Percentiles rank a stretch among this genome's conserved stretches.
phyloP scores from a whole-genome alignment of 768 basidiomycete species.

The Phlebiopsis gigantea region DNA sequence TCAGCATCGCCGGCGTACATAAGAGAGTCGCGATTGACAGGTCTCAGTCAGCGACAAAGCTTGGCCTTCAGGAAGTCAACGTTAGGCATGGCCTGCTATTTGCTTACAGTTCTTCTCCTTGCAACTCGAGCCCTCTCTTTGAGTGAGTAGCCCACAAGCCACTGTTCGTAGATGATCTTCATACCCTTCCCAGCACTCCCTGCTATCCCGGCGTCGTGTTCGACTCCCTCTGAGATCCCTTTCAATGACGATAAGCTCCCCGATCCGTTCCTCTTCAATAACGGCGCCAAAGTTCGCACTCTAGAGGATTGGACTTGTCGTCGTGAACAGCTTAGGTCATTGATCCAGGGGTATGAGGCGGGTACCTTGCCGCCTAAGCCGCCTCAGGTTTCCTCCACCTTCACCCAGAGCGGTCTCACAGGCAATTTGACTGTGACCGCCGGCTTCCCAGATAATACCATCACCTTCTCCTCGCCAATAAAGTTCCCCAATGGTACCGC shows the following conservation, averaged over 20 bases:
- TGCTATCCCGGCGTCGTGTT: not conserved
- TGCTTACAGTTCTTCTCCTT: not conserved
- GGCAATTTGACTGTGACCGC: conserved; percentile 46
- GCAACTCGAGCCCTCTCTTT: not conserved
- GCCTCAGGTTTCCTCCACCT: conserved; percentile 37
- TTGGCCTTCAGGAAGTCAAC: not conserved
- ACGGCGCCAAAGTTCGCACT: conserved; percentile 38
- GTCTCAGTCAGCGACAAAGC: not conserved
- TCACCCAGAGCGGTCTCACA: conserved; percentile 27
- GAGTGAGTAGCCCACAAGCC: not conserved
- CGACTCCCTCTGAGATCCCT: conserved; percentile 18
- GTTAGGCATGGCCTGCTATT: not conserved
- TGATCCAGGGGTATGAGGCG: conserved; percentile 49
- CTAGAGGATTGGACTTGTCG: conserved; percentile 48
- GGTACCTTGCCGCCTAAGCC: conserved; percentile 47
- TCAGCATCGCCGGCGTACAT: not conserved
- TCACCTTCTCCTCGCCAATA: conserved; percentile 45
- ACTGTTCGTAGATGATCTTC: not conserved
- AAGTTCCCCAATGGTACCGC: conserved; percentile 38
- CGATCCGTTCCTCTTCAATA: conserved; percentile 49
- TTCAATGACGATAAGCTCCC: conserved; percentile 41
- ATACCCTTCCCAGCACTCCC: not conserved
- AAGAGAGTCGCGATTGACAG: not conserved
- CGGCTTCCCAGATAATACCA: conserved; percentile 39
- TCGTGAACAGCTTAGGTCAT: conserved; percentile 39